These are phyloP conservation scores for Rubroboletus satanas DNA, from an alignment of 768 basidiomycete species.

Conservation along the genomic window DNA sequence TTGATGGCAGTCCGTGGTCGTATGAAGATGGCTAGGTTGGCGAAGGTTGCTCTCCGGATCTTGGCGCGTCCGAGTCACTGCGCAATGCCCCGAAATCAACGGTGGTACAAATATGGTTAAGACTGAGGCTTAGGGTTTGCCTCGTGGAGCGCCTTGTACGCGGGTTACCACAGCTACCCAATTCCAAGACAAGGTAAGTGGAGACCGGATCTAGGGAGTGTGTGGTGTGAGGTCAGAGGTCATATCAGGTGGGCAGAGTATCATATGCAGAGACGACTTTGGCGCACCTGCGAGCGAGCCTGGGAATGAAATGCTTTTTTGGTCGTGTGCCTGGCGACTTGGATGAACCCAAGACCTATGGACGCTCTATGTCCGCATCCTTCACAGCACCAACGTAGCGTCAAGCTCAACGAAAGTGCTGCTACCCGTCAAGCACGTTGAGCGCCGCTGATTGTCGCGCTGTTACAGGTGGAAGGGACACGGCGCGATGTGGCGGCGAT, in stretches of 20 bases:
- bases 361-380: slow-evolving; percentile 18
- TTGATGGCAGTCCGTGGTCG: neutral
- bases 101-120: neutral
- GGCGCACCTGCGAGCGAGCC: neutral
- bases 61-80: neutral
- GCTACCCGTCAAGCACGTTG: neutral
- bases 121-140: neutral
- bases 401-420: neutral
- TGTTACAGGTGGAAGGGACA: slow-evolving; percentile 1
- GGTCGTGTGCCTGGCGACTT: neutral
- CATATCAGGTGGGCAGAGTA: neutral
- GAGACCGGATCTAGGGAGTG: neutral
- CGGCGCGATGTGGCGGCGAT: slow-evolving; percentile 1
- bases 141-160: neutral
- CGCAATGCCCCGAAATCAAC: neutral
- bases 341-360: neutral
- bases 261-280: neutral
- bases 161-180: neutral
- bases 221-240: neutral
- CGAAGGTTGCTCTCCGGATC: slow-evolving; percentile 2
- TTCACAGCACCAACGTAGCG: neutral
- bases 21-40: neutral
- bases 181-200: neutral
- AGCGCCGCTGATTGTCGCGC: neutral
- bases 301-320: neutral